Evolutionary conservation across 805 yeast species (phyloP), one percentile per base, ranked within the genome.

Genomic region (Yamadazyma takamatsuzukensis): DNA sequence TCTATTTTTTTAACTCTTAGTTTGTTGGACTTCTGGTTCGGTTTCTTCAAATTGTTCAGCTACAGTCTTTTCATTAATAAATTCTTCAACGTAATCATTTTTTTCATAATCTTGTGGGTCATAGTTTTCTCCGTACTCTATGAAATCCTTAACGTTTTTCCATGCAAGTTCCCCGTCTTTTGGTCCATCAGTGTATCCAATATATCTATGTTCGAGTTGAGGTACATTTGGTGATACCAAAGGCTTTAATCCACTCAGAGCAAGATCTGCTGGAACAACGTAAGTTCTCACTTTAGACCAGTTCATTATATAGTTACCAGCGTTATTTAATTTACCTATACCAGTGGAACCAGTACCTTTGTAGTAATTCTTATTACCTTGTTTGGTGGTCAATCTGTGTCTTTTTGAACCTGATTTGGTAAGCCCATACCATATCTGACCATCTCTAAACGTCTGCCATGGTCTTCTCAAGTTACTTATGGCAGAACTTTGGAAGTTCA

Each of bases 281-380:
- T 80, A 93, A 0, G 97, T 87, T 49, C 96, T 74, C 18, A 90
- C 97, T 53, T 81, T 87, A 27, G 62, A 59, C 86, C 95, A 90
- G 62, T 85, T 74, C 40, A 93, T 74, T 5, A 75, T 66, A 59
- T 87, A 93, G 15, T 75, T 73, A 33, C 95, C 97, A 40, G 69
- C 72, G 21, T 70, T 67, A 33, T 93, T 83, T 53, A 81, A 77
- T 33, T 68, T 70, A 55, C 99, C 99, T 41, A 87, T 77, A 58
- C 97, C 97, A 3, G 95, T 75, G 4, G 98, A 85, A 37, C 97
- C 76, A 15, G 97, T 93, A 68, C 99, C 99, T 59, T 93, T 93
- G 66, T 93, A 93, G 64, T 72, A 84, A 48, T 84, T 81, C 67
- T 89, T 88, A 63, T 93, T 90, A 51, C 98, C 97, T 55, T 86